phyloP scores from a whole-genome alignment of 768 basidiomycete genomes.

The Leccinum ochraceum region DNA sequence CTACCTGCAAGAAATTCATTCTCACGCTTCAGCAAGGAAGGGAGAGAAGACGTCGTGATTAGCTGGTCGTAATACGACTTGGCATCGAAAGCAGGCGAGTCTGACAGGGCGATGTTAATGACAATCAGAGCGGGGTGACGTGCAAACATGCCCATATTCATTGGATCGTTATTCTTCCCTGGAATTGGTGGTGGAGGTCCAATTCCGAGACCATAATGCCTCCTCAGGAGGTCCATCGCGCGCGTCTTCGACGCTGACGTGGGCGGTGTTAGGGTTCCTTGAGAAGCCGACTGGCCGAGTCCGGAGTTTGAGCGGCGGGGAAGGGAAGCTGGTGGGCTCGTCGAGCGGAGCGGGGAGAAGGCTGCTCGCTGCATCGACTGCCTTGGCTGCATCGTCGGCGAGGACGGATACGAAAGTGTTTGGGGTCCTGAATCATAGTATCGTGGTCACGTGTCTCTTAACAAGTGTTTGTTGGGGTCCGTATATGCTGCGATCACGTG shows the following conservation, averaged over 20 bases:
- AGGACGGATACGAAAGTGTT: constrained; percentile 1
- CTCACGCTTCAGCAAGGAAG: constrained; percentile 72
- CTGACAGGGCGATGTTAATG: constrained; percentile 38
- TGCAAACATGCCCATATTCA: constrained; percentile 67
- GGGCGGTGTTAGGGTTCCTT: constrained; percentile 29
- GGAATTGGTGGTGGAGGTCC: constrained; percentile 64
- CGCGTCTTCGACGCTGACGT: constrained; percentile 47
- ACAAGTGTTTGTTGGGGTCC: background rate
- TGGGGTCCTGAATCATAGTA: too few species aligned
- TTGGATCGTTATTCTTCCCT: constrained; percentile 66
- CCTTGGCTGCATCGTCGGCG: constrained; percentile 19
- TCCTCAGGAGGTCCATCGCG: constrained; percentile 76
- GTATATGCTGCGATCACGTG: constrained; percentile 30
- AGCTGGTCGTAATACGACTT: constrained; percentile 84
- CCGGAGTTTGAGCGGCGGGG: constrained; percentile 18
- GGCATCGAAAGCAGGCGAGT: constrained; percentile 81
- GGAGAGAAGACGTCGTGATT: constrained; percentile 78
- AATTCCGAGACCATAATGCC: constrained; percentile 86
- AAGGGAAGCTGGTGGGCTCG: constrained; percentile 34
- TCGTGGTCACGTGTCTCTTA: background rate
- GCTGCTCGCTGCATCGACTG: constrained; percentile 36
- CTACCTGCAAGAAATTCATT: constrained; percentile 78
- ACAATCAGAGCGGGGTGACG: background rate
- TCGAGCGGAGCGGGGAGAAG: constrained; percentile 48
- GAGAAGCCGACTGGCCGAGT: constrained; percentile 25